Conservation (phyloP, 2,329 filamentous ascomycete genomes). For the Colletotrichum tabaci region DNA sequence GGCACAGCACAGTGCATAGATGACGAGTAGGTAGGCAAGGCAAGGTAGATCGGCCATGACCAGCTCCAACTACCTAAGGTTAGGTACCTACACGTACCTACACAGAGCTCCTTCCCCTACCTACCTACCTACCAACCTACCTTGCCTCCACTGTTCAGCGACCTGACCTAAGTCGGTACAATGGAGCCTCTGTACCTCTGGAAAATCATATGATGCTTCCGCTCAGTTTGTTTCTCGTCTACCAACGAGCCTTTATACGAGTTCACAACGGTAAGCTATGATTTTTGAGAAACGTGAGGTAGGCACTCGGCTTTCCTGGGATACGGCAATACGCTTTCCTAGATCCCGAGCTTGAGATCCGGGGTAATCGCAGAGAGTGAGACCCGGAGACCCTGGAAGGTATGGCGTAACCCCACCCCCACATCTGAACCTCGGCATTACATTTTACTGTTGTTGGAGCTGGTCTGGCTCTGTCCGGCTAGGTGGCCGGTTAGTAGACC, state of each 20-base stretch:
- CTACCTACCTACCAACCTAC: too few relatives aligned
- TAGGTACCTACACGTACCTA: too few relatives aligned
- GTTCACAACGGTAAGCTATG: not conserved
- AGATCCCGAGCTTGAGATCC: conserved; percentile 38
- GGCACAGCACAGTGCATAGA: too few relatives aligned
- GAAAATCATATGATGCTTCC: not conserved
- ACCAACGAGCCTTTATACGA: not conserved
- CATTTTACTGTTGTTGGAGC: conserved; percentile 34
- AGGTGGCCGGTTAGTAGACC: conserved; percentile 29
- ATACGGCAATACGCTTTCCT: not conserved
- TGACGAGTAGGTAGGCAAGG: not conserved
- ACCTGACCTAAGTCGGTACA: not conserved
- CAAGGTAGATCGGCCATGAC: not conserved
- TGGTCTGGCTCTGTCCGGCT: conserved; percentile 14
- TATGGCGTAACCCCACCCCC: conserved; percentile 38
- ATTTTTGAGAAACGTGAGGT: conserved; percentile 14
- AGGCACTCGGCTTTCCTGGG: conserved; percentile 6
- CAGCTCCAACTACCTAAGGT: too few relatives aligned
- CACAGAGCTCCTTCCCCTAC: too few relatives aligned
- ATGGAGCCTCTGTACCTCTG: not conserved
- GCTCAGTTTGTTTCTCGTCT: not conserved
- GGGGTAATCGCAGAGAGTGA: conserved; percentile 17
- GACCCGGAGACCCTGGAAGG: not conserved
- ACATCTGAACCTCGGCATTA: conserved; percentile 43
- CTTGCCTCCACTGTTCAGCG: conserved; percentile 6